Conservation (phyloP, 176 grass and related monocot species). For the Phragmites australis region DNA sequence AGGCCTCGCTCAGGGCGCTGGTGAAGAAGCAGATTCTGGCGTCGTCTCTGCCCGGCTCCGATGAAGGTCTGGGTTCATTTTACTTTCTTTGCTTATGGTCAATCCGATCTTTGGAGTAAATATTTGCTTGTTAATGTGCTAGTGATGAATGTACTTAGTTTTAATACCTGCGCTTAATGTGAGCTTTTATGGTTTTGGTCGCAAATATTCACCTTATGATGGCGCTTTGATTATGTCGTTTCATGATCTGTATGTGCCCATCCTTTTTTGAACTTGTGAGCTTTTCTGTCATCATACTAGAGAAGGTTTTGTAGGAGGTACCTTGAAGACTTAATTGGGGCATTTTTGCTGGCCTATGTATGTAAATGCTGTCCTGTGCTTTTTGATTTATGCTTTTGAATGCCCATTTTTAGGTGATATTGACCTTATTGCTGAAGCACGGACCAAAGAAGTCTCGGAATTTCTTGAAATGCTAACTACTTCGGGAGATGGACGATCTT, state of each 20-base stretch:
- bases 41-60: slow-evolving; percentile 23
- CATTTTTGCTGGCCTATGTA: slow-evolving; percentile 12
- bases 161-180: neutral
- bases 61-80: slow-evolving; percentile 23
- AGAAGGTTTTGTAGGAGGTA: neutral
- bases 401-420: slow-evolving; percentile 53
- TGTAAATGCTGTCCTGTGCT: neutral
- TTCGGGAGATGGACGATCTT: slow-evolving; percentile 46
- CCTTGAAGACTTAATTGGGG: neutral
- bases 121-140: slow-evolving; percentile 12
- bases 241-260: no score
- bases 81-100: slow-evolving; percentile 1
- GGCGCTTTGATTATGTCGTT: no score
- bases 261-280: no score
- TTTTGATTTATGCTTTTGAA: slow-evolving; percentile 18
- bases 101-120: neutral
- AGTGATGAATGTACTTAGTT: slow-evolving; percentile 15
- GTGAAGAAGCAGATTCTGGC: slow-evolving; percentile 67
- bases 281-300: neutral
- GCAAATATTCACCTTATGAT: neutral
- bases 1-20: slow-evolving; percentile 56
- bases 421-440: slow-evolving; percentile 57
- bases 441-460: slow-evolving; percentile 66
- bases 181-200: neutral
- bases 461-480: slow-evolving; percentile 92